Evolutionary conservation across 2,329 filamentous ascomycete species (phyloP), one percentile per base, ranked within the genome.

Genomic region (Emergomyces orientalis): DNA sequence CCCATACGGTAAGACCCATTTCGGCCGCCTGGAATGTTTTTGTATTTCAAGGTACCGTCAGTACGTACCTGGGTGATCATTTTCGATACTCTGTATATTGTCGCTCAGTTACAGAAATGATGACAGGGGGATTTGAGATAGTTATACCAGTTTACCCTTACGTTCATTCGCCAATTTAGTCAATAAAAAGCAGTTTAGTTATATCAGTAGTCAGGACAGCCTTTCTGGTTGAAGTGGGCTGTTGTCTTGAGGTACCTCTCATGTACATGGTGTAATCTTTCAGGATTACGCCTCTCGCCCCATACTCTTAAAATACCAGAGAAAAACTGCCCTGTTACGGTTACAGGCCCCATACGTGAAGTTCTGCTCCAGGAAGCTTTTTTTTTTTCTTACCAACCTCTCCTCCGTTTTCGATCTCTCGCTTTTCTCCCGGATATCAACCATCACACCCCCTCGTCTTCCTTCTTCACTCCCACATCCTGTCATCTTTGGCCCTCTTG

Each of bases 1-100:
- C 62, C 52, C 34, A 63, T 66, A 51, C 64, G 64, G 65, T 66
- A 66, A 65, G 65, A 27, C 14, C 17, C 64, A 59, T 64, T 64
- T 63, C 66, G 49, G 63, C 61, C 55, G 14, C 41, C 7, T 27
- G 34, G 27, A 43, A 43, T 59, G 30, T 55, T n/a, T 55, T n/a
- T 37, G 34, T 57, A 39, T 57, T 57, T 45, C 37, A 4, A n/a
- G 37, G 17, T 49, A 14, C 57, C 27, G 11, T 30, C 25, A 51
- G 22, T 47, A 47, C 22, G 1, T 37, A 8, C 34, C 3, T 8
- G 9, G 32, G 3, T 32, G 32, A 7, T 3, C 7, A 32, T 7
- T 32, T 7, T 7, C 9, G 9, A 5, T 7, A 37, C 9, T 11
- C 4, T 14, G 37, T 8, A 39, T 17, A 39, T 39, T 39, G 37